Evolutionary conservation across 768 basidiomycete species (phyloP).

Genomic region (Floccularia luteovirens): DNA sequence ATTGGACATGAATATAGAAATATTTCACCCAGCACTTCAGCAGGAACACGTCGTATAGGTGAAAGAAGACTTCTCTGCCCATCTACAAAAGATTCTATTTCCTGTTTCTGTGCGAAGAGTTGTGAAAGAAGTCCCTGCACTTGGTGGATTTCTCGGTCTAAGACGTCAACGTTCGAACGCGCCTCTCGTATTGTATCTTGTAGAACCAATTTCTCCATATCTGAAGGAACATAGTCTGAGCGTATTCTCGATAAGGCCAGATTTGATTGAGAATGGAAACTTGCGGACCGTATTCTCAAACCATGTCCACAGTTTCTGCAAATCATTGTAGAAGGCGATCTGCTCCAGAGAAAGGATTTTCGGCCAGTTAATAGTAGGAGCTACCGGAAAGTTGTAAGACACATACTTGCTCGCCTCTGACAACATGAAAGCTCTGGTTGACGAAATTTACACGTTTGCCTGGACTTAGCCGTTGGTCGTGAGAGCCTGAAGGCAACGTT

Average conservation of each 20-base stretch:
- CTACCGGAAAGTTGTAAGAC: neutral
- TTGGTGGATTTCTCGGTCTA: neutral
- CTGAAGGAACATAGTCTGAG: neutral
- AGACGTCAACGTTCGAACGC: neutral
- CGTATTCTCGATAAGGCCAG: neutral
- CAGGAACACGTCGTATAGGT: slow-evolving; percentile 13
- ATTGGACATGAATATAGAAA: slow-evolving; percentile 11
- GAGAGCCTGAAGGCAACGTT: neutral
- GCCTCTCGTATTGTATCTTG: neutral
- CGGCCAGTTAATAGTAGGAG: neutral
- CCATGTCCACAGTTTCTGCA: neutral
- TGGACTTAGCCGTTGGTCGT: neutral
- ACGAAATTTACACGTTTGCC: neutral
- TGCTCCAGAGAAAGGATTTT: neutral
- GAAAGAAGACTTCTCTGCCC: slow-evolving; percentile 10
- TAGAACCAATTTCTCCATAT: neutral
- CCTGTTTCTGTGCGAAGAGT: neutral
- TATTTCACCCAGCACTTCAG: slow-evolving; percentile 16
- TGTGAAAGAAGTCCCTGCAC: neutral
- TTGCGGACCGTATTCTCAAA: neutral
- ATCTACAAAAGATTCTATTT: neutral
- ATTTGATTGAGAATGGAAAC: neutral
- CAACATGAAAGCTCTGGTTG: neutral
- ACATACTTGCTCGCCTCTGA: neutral
- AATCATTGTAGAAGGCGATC: neutral